Base-by-base conservation (phyloP, 2,329 filamentous ascomycete genomes). In the Aspergillus sp. region DNA sequence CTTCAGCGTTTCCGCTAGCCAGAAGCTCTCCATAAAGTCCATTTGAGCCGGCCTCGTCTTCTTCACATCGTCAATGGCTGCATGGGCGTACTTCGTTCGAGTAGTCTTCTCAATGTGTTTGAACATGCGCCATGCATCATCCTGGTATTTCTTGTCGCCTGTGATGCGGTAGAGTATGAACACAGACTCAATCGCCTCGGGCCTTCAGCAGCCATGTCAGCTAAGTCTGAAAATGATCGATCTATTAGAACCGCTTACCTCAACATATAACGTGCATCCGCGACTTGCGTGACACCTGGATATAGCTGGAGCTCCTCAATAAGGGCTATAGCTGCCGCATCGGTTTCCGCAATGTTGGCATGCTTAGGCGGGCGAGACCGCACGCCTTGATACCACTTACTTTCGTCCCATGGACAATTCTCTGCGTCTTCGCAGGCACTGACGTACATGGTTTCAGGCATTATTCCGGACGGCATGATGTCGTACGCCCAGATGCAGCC, bases 401-500 rank as follows among this genome's bases (percentile, higher is more conserved):
- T 72, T 61, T 85, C 79, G 60, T 86, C 76, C 83, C 84, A 87
- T 3, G 70, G 63, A 66, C 84, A 87, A 12, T 69, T 54, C 6
- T 73, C 65, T 6, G 65, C 53, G n/a, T 74, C 64, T 12, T 71
- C 66, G 66, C 85, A 87, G 9, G 79, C 74, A 6, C 81, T 72
- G 57, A 85, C 76, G 45, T 81, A 73, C 61, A 85, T 82, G 14
- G 77, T 72, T 67, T 88, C 85, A 1, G 85, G 84, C 84, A 87
- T 87, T 56, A 88, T 81, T 2, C 84, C 84, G 2, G 81, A 75
- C 0, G 83, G 81, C 57, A 82, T 81, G 7, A 77, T 72, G 57
- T 82, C 78, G 69, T 87, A 87, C 0, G 83, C 81, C 84, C 84
- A 88, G 31, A 87, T 81, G 65, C 85, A 87, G 2, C 82, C 82